A percentile compares a stretch with the other conserved stretches of the same genome.
phyloP scores from a whole-genome alignment of 768 basidiomycete species.

The Lactarius sp. region DNA sequence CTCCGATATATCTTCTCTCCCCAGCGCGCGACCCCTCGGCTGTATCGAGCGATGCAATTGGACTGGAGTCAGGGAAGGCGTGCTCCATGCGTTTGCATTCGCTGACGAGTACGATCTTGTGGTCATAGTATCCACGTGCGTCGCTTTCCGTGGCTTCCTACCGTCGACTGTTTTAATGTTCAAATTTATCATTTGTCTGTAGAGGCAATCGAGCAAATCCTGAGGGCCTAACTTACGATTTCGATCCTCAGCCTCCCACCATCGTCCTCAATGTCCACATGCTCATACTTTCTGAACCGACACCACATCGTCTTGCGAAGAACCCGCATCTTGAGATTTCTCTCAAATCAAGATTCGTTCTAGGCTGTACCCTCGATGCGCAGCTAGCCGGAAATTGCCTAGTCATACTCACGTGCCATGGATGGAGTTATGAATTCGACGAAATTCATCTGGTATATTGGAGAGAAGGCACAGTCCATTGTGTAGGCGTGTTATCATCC shows the following conservation, averaged over 20 bases:
- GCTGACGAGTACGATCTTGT: conserved; percentile 18
- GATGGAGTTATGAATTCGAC: conserved; percentile 18
- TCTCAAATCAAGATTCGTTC: conserved; percentile 19
- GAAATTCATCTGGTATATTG: conserved; percentile 19
- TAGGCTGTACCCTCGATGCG: conserved; percentile 18
- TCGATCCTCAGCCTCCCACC: conserved; percentile 1
- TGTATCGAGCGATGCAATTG: conserved; percentile 17
- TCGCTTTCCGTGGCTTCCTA: background rate
- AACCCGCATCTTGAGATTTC: conserved; percentile 10
- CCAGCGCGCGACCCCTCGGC: conserved; percentile 3
- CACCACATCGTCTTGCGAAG: conserved; percentile 16
- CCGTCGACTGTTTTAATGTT: background rate
- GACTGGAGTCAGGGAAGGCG: conserved; percentile 14
- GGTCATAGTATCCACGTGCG: conserved; percentile 15
- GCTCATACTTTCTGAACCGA: conserved; percentile 17
- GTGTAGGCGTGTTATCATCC: conserved; percentile 5
- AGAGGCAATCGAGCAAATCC: conserved; percentile 5
- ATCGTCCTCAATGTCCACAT: conserved; percentile 16
- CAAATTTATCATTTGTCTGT: background rate
- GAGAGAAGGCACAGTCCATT: conserved; percentile 15
- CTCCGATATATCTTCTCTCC: conserved; percentile 17
- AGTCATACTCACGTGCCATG: conserved; percentile 19
- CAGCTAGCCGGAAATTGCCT: conserved; percentile 15
- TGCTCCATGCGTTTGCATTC: conserved; percentile 19
- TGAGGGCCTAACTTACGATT: conserved; percentile 7